Conservation (phyloP, 2,329 filamentous ascomycete species). For the Berkeleyomyces basicola region DNA sequence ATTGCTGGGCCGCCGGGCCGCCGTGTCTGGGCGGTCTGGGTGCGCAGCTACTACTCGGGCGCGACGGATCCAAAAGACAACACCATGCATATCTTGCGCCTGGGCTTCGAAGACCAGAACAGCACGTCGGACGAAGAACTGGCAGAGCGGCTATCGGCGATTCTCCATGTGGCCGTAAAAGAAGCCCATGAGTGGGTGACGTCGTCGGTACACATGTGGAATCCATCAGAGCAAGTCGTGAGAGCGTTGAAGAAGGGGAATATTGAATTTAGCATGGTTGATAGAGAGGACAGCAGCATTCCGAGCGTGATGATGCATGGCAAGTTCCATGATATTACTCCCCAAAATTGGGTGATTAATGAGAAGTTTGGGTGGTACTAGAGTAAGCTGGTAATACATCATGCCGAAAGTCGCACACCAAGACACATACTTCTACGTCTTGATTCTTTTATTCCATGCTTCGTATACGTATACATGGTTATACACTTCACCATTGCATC, state of each 20-base stretch:
- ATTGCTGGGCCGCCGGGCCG: conserved; percentile 32
- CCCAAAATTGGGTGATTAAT: conserved; percentile 54
- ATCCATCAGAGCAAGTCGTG: conserved; percentile 43
- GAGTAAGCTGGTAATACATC: neutral
- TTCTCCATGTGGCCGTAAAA: conserved; percentile 49
- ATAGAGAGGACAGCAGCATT: conserved; percentile 50
- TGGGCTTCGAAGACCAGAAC: conserved; percentile 46
- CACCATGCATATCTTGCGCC: conserved; percentile 49
- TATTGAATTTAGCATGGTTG: conserved; percentile 33
- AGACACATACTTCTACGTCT: neutral
- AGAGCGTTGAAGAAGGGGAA: conserved; percentile 29
- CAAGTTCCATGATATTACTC: conserved; percentile 4
- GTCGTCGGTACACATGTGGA: conserved; percentile 64
- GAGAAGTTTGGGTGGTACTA: conserved; percentile 70
- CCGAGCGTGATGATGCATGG: conserved; percentile 54
- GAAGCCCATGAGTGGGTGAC: conserved; percentile 60
- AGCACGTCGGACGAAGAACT: conserved; percentile 26
- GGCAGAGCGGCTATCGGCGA: conserved; percentile 36
- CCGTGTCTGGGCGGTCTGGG: conserved; percentile 59
- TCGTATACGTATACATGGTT: neutral
- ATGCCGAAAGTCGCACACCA: neutral
- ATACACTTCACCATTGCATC: neutral
- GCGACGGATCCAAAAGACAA: conserved; percentile 40
- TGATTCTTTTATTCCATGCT: neutral
- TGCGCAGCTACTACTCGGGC: conserved; percentile 42